Percentiles rank a stretch among this genome's conserved stretches.
These are phyloP conservation scores for Colletotrichum noveboracense DNA, from an alignment of 2,329 filamentous ascomycete species.

Conservation along the genomic window DNA sequence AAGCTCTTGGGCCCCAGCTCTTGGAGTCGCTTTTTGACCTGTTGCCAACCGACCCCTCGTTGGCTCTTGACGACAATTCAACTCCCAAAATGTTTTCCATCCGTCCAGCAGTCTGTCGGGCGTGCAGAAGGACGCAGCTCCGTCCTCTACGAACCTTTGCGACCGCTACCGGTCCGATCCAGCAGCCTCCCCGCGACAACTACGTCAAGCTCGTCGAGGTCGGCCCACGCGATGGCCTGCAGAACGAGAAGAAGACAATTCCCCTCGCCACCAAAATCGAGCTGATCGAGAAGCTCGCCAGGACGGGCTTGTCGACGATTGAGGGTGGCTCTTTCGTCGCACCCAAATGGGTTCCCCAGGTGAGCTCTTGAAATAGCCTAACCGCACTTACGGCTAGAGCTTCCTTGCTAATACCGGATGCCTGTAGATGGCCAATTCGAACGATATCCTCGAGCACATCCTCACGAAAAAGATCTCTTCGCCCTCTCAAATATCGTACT, in stretches of 20 bases:
- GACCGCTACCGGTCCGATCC: slow-evolving; percentile 36
- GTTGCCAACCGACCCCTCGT: slow-evolving; percentile 4
- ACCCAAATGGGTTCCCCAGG: slow-evolving; percentile 85
- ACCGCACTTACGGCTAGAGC: background rate
- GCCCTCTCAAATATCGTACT: slow-evolving; percentile 68
- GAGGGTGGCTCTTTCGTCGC: slow-evolving; percentile 85
- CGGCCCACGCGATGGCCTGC: slow-evolving; percentile 83
- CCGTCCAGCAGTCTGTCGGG: slow-evolving; percentile 42
- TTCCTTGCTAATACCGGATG: background rate
- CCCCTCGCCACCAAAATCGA: slow-evolving; percentile 77
- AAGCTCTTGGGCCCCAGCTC: slow-evolving; percentile 6
- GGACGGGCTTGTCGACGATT: slow-evolving; percentile 74
- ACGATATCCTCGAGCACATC: slow-evolving; percentile 74
- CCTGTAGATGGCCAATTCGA: slow-evolving; percentile 77
- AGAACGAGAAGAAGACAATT: slow-evolving; percentile 80
- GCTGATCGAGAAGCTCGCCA: slow-evolving; percentile 71
- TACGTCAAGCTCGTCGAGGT: slow-evolving; percentile 77
- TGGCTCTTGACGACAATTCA: background rate
- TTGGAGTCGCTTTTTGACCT: background rate
- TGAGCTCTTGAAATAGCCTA: slow-evolving; percentile 35
- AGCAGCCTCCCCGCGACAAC: slow-evolving; percentile 40
- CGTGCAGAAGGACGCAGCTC: slow-evolving; percentile 38
- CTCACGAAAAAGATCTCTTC: slow-evolving; percentile 62
- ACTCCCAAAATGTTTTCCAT: slow-evolving; percentile 36
- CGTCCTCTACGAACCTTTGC: slow-evolving; percentile 41